Evolutionary conservation across 768 basidiomycete genomes (phyloP).

Genomic region (Ephemerocybe angulata): DNA sequence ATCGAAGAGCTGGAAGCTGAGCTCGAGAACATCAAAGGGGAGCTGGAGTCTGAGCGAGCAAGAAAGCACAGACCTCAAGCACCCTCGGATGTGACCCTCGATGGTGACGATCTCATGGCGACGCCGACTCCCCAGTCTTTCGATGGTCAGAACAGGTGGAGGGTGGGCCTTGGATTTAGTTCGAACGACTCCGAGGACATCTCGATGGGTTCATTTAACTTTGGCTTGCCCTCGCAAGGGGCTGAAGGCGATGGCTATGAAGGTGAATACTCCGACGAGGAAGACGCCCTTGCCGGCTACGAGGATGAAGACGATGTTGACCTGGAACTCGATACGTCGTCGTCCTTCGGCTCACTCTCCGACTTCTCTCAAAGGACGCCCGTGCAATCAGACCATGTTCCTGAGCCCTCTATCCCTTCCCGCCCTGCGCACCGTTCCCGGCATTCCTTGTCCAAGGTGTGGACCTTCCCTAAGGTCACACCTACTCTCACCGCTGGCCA

Average conservation of each 20-base stretch:
- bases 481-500: background rate
- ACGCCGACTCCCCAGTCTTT: slow-evolving; percentile 15
- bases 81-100: slow-evolving; percentile 33
- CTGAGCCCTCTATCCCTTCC: slow-evolving; percentile 18
- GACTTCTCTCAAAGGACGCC: slow-evolving; percentile 23
- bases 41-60: slow-evolving; percentile 27
- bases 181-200: slow-evolving; percentile 67
- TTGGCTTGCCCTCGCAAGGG: slow-evolving; percentile 49
- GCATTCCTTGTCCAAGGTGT: slow-evolving; percentile 27
- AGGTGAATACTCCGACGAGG: slow-evolving; percentile 42
- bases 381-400: background rate
- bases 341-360: slow-evolving; percentile 53
- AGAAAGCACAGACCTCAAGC: slow-evolving; percentile 19
- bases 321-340: slow-evolving; percentile 44
- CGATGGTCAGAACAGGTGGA: slow-evolving; percentile 20
- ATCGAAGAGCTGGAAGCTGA: slow-evolving; percentile 45
- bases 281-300: slow-evolving; percentile 59
- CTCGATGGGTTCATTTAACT: slow-evolving; percentile 54
- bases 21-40: slow-evolving; percentile 35
- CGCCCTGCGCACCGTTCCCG: slow-evolving; percentile 11
- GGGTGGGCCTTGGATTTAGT: slow-evolving; percentile 48
- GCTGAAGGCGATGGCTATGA: slow-evolving; percentile 44
- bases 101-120: slow-evolving; percentile 43
- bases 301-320: slow-evolving; percentile 69
- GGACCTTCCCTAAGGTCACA: slow-evolving; percentile 55